Base-by-base conservation (phyloP, 179 eudicot species). In the Patellifolia procumbens region DNA sequence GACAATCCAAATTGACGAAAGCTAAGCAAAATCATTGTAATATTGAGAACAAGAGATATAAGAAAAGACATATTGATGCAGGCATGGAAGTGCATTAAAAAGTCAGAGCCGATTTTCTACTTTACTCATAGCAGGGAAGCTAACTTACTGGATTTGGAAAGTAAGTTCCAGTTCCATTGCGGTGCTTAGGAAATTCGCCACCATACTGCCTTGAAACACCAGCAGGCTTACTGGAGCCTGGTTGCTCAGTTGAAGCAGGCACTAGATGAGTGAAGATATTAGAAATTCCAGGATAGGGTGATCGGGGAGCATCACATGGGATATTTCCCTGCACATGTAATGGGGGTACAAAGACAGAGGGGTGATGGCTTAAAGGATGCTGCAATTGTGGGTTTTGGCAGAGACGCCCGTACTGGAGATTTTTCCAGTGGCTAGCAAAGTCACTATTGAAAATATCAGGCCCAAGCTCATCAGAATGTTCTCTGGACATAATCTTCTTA, bases 101-200 rank as follows among this genome's bases (percentile, higher is more conserved):
- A 65, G 11, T n/a, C 1, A 10, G 7, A 29, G 22, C 5, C 15
- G 56, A 56, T 15, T 19, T 70, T 59, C 35, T 16, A 74, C 24
- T 22, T 48, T 56, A 7, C 20, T 34, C 29, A 39, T 43, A 53
- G 12, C 71, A 53, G 52, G 70, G 74, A 72, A 61, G 74, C 22
- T 32, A n/a, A 29, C 83, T 85, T 85, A 88, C 91, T 42, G 86
- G 89, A 80, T 81, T 85, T 51, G 91, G 91, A 31, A 88, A 79
- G 79, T 88, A 88, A 43, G 91, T 88, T 74, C 91, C 91, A 39
- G 88, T 88, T 53, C 91, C 91, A 74, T 74, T 73, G 66, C 91
- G 88, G 65, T 80, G 74, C 77, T 83, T 83, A 45, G 87, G 80
- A 53, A 78, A 53, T 52, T 83, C 83, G 68, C 81, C 85, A 65